Evolutionary conservation across 2,329 filamentous ascomycete genomes (phyloP), one percentile per base, ranked within the genome.

Genomic region (Cryphonectria carpinicola): DNA sequence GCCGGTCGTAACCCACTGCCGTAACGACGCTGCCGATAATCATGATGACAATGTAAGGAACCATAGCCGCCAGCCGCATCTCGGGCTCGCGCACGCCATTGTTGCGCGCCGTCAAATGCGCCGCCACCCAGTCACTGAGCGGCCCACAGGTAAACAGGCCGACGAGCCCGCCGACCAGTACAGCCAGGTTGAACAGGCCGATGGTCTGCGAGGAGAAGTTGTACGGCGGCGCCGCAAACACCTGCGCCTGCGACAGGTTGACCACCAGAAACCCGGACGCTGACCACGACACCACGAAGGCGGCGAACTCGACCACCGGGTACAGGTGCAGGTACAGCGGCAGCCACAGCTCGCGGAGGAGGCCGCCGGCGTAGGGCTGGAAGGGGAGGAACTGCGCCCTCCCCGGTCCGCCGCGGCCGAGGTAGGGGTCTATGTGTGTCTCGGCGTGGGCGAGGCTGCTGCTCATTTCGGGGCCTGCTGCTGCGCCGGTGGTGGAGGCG

Each of bases 241-340:
- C 78, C 13, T 81, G 79, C 0, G 83, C 82, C 73, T 86, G 82
- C 0, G 87, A 90, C n/a, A 91, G 81, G 78, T 91, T 91, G 75
- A 90, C 71, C 5, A 77, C 77, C 0, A 91, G 79, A 78, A 90
- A 89, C 43, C 69, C 70, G 5, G 72, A 71, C 11, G 74, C 74
- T 11, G 74, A 75, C 73, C 87, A 91, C 35, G 85, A 87, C 8
- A 90, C 87, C 37, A 89, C 84, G 74, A 91, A 90, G 22, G 87
- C 84, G 0, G 89, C 83, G 70, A 89, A 88, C 73, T 90, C 84
- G 58, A 91, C 85, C 70, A 91, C 90, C 0, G 89, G 89, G 77
- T 88, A 91, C 0, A 82, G 74, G 76, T 89, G 86, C 0, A 91
- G 81, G 74, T 90, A 89, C 84, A 87, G 89, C 0, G 89, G 89